Conservation (phyloP, 805 yeast species). For the Starmera quercuum region DNA sequence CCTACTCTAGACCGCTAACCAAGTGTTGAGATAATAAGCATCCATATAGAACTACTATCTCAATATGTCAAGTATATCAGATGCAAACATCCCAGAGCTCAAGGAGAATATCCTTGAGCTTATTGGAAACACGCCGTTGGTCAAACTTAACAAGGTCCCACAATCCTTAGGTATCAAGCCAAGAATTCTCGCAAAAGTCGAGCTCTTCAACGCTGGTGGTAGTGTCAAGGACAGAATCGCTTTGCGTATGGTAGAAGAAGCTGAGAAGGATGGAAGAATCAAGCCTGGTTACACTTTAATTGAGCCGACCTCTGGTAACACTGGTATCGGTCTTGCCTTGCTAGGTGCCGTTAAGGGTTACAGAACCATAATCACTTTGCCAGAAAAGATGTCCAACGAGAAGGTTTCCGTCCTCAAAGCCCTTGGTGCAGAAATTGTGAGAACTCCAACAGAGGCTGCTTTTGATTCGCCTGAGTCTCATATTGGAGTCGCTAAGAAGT, state of each 20-base stretch:
- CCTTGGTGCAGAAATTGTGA: conserved; percentile 81
- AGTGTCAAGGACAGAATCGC: conserved; percentile 88
- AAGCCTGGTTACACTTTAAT: conserved; percentile 82
- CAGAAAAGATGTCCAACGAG: conserved; percentile 89
- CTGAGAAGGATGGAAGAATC: conserved; percentile 68
- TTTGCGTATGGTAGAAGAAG: conserved; percentile 77
- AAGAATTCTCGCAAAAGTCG: conserved; percentile 63
- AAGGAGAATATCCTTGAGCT: conserved; percentile 49
- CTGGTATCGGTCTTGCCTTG: conserved; percentile 85
- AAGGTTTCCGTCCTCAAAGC: conserved; percentile 85
- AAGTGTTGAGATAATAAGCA: not conserved
- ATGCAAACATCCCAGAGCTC: conserved; percentile 3
- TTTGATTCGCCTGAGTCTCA: conserved; percentile 91
- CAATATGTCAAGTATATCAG: too few species aligned
- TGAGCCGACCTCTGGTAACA: conserved; percentile 88
- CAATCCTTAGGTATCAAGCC: conserved; percentile 72
- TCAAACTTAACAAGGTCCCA: conserved; percentile 68
- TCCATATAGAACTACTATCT: not conserved
- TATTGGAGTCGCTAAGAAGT: conserved; percentile 76
- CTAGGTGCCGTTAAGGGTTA: conserved; percentile 85
- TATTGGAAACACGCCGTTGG: conserved; percentile 82
- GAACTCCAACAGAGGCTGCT: conserved; percentile 90
- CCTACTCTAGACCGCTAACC: too few species aligned
- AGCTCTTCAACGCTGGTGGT: conserved; percentile 83
- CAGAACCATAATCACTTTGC: conserved; percentile 79